Evolutionary conservation across 805 yeast genomes (phyloP).

Genomic region (Ogataea methanolica): DNA sequence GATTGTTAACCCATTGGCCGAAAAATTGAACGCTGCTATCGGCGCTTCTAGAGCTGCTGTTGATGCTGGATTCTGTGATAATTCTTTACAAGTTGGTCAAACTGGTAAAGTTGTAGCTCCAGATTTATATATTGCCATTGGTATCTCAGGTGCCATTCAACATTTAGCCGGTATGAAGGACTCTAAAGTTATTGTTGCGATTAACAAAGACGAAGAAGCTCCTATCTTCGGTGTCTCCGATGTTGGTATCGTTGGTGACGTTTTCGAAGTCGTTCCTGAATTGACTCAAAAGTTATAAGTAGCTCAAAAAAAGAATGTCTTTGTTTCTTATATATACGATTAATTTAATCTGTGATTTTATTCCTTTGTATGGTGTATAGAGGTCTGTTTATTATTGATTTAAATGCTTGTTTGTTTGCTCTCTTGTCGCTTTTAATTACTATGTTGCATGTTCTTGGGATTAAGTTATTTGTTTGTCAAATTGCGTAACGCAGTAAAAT

Average conservation of each 20-base stretch:
- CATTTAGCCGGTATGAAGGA: conserved; percentile 99
- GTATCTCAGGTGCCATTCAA: conserved; percentile 96
- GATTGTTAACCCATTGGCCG: conserved; percentile 78
- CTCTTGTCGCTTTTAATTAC: too few species aligned
- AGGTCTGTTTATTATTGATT: too few species aligned
- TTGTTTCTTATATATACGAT: not conserved
- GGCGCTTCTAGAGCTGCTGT: conserved; percentile 99
- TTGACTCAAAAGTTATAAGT: conserved; percentile 62
- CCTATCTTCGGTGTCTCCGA: conserved; percentile 93
- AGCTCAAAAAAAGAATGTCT: not conserved
- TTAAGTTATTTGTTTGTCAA: too few species aligned
- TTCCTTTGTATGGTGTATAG: too few species aligned
- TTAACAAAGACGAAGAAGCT: conserved; percentile 91
- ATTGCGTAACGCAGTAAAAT: too few species aligned
- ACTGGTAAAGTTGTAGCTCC: conserved; percentile 99
- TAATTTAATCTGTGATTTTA: not conserved
- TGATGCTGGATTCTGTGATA: conserved; percentile 92
- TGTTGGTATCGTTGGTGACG: conserved; percentile 83
- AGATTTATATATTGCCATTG: conserved; percentile 87
- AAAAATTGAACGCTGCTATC: conserved; percentile 80
- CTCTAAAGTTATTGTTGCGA: conserved; percentile 87
- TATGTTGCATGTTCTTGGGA: too few species aligned
- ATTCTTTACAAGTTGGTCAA: conserved; percentile 95
- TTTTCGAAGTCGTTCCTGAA: conserved; percentile 86
- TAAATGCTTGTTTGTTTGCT: too few species aligned